Conservation (phyloP, 495 filamentous ascomycete genomes). For the Penicillium taxi region DNA sequence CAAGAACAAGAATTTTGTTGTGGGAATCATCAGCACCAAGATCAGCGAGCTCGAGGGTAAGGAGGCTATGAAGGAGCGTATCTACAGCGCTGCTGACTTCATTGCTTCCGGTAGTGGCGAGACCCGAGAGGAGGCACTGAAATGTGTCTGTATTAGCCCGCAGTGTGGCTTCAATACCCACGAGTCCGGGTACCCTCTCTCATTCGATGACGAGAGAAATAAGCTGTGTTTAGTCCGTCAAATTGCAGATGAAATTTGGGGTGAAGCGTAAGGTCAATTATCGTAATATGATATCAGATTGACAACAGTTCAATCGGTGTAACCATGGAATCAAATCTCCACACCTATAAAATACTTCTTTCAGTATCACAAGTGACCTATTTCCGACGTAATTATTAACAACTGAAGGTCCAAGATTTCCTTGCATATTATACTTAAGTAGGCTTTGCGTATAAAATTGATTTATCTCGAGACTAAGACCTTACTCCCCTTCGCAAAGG, state of each 20-base stretch:
- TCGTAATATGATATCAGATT: too few species aligned
- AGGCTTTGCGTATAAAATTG: too few species aligned
- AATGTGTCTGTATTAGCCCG: conserved; percentile 55
- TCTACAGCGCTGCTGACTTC: conserved; percentile 52
- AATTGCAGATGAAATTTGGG: conserved; percentile 46
- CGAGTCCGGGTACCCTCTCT: conserved; percentile 53
- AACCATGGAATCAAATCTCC: too few species aligned
- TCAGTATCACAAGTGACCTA: too few species aligned
- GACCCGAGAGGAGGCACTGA: conserved; percentile 41
- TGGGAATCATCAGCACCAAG: conserved; percentile 61
- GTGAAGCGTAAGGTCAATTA: conserved; percentile 13
- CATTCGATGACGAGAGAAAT: conserved; percentile 51
- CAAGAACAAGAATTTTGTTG: conserved; percentile 56
- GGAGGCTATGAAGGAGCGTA: conserved; percentile 48
- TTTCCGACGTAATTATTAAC: too few species aligned
- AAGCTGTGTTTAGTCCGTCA: conserved; percentile 42
- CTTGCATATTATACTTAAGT: too few species aligned
- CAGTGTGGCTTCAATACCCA: conserved; percentile 65
- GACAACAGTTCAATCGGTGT: too few species aligned
- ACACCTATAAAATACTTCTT: too few species aligned
- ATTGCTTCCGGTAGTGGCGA: conserved; percentile 43
- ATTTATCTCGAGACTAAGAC: too few species aligned
- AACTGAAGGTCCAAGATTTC: too few species aligned
- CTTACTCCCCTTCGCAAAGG: too few species aligned
- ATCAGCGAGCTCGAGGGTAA: conserved; percentile 55